Evolutionary conservation across 257 asterid genomes (phyloP).

Genomic region (Solanum sparsipilum): DNA sequence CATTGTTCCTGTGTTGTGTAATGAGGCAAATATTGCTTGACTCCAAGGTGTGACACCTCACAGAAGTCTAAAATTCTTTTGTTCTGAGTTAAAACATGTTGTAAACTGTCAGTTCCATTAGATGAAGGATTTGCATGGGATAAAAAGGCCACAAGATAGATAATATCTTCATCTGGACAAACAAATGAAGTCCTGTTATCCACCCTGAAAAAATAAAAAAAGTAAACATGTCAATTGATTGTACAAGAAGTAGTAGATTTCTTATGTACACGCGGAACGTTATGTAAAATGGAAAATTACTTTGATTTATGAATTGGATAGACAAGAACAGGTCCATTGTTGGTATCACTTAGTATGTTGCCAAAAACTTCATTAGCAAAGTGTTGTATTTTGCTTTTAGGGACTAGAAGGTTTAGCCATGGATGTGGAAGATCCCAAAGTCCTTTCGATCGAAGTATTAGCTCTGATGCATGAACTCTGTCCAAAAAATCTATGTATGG

Average conservation of each 20-base stretch:
- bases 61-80: conserved; percentile 53
- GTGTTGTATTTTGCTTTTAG: conserved; percentile 46
- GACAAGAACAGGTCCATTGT: conserved; percentile 69
- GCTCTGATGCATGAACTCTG: conserved; percentile 73
- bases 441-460: conserved; percentile 51
- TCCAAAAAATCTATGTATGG: conserved; percentile 77
- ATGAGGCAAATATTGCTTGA: conserved; percentile 72
- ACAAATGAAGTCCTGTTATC: conserved; percentile 80
- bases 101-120: conserved; percentile 32
- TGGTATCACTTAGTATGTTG: conserved; percentile 50
- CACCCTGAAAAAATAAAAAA: conserved; percentile 41
- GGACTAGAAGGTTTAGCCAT: conserved; percentile 90
- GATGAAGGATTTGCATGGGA: conserved; percentile 51
- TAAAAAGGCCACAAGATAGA: conserved; percentile 78
- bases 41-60: conserved; percentile 47
- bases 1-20: conserved; percentile 64
- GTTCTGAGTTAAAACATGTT: conserved; percentile 33
- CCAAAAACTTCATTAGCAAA: conserved; percentile 71
- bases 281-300: conserved; percentile 24
- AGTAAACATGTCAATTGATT: background rate
- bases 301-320: conserved; percentile 80
- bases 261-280: background rate
- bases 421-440: conserved; percentile 93
- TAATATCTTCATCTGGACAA: conserved; percentile 66
- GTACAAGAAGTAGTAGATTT: background rate